These are phyloP conservation scores for Lentinula guzmanii DNA, from an alignment of 768 basidiomycete species.

Conservation along the genomic window DNA sequence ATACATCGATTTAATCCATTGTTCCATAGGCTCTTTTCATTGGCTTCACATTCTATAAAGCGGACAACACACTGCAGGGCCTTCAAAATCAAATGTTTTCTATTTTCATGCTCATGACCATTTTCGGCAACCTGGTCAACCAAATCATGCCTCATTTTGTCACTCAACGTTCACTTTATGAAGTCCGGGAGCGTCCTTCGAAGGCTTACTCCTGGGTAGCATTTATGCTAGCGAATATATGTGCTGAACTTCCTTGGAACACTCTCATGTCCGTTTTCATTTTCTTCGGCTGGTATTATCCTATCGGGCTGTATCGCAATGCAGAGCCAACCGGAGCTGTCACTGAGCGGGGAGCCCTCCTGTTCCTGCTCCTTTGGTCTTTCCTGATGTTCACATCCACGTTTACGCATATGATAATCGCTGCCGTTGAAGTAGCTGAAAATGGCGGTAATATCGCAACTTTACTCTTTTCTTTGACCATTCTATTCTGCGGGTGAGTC, in stretches of 20 bases:
- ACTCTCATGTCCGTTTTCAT: slow-evolving; percentile 18
- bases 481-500: slow-evolving; percentile 34
- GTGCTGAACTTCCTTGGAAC: slow-evolving; percentile 24
- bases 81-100: slow-evolving; percentile 23
- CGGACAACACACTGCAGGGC: slow-evolving; percentile 19
- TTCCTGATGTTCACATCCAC: slow-evolving; percentile 35
- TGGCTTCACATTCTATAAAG: slow-evolving; percentile 24
- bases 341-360: slow-evolving; percentile 28
- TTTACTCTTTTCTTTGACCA: slow-evolving; percentile 30
- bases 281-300: slow-evolving; percentile 30
- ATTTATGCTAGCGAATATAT: slow-evolving; percentile 26
- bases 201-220: slow-evolving; percentile 26
- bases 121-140: slow-evolving; percentile 25
- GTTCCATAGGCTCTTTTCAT: slow-evolving; percentile 16
- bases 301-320: slow-evolving; percentile 33
- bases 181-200: slow-evolving; percentile 26
- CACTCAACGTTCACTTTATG: slow-evolving; percentile 24
- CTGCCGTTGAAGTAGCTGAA: slow-evolving; percentile 27
- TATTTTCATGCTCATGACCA: slow-evolving; percentile 20
- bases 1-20: neutral
- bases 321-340: slow-evolving; percentile 26
- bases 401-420: slow-evolving; percentile 28
- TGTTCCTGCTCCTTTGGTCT: slow-evolving; percentile 27
- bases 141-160: slow-evolving; percentile 32
- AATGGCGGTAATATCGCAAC: slow-evolving; percentile 34